phyloP scores from a whole-genome alignment of 1,284 basidiomycete genomes.

The Vanrija sp. region DNA sequence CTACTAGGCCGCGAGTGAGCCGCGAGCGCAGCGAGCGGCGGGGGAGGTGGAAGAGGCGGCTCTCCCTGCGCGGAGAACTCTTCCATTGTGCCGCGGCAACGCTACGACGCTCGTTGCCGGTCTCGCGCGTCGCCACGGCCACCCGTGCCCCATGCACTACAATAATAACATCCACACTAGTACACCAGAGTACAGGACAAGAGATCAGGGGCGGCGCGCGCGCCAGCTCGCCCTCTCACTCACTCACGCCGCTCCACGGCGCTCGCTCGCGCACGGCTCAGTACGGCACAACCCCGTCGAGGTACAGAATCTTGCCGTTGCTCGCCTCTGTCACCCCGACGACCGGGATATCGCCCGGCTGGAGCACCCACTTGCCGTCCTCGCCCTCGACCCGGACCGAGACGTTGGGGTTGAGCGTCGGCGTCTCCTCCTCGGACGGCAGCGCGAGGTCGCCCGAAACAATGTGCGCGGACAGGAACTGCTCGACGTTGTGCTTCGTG shows the following conservation, averaged over 20 bases:
- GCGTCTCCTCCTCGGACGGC: slow-evolving; percentile 7
- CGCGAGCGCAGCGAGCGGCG: background rate
- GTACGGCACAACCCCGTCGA: slow-evolving; percentile 33
- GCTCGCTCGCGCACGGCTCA: background rate
- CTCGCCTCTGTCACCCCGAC: slow-evolving; percentile 36
- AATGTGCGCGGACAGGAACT: slow-evolving; percentile 41
- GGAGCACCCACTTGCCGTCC: slow-evolving; percentile 27
- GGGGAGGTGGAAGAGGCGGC: too few species aligned
- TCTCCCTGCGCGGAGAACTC: too few species aligned
- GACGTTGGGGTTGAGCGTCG: slow-evolving; percentile 29
- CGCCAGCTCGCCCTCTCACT: too few species aligned
- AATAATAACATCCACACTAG: too few species aligned
- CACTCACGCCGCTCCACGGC: too few species aligned
- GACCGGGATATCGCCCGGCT: slow-evolving; percentile 39
- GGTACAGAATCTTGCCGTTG: slow-evolving; percentile 42
- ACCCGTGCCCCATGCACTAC: too few species aligned
- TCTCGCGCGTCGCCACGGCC: too few species aligned
- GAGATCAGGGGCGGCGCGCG: too few species aligned
- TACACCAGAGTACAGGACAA: too few species aligned
- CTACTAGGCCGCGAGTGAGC: slow-evolving; percentile 23
- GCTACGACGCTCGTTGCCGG: too few species aligned
- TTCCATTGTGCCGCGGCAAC: too few species aligned
- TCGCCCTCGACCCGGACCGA: slow-evolving; percentile 24
- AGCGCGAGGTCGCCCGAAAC: slow-evolving; percentile 25
- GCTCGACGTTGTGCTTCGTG: slow-evolving; percentile 29